Evolutionary conservation across 140 eudicot genomes (phyloP).

Genomic region (Senecio squalidus): DNA sequence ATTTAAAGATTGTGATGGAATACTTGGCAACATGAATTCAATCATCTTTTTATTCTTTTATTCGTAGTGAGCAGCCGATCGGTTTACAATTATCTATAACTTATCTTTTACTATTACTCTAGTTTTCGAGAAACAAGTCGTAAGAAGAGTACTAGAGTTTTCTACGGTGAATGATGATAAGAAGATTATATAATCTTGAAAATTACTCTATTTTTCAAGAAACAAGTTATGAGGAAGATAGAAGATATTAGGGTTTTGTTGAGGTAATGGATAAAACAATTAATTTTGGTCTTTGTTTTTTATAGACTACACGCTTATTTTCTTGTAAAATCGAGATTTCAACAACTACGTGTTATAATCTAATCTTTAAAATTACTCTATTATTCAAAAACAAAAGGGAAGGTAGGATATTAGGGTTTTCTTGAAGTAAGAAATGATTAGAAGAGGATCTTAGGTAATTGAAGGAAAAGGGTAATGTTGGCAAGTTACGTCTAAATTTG

Average conservation of each 20-base stretch:
- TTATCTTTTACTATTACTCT: no score
- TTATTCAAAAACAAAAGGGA: not conserved
- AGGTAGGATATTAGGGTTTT: constrained; percentile 14
- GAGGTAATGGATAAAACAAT: no score
- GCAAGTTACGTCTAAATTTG: constrained; percentile 8
- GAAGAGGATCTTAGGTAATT: constrained; percentile 21
- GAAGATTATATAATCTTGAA: constrained; percentile 10
- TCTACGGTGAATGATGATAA: constrained; percentile 2
- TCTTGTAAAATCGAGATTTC: no score
- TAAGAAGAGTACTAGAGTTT: not conserved
- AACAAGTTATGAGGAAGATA: not conserved
- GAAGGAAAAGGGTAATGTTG: constrained; percentile 21
- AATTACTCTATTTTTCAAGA: not conserved
- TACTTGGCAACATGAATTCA: not conserved
- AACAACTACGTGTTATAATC: no score
- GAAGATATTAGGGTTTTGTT: constrained; percentile 6
- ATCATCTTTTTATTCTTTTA: not conserved
- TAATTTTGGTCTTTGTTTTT: no score
- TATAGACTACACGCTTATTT: no score
- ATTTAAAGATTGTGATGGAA: not conserved
- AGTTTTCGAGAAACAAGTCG: constrained; percentile 1
- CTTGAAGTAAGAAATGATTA: constrained; percentile 23
- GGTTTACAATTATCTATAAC: not conserved
- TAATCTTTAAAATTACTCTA: not conserved
- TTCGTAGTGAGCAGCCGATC: not conserved